Conservation (phyloP, 2,329 filamentous ascomycete species). For the Penicillium freii region DNA sequence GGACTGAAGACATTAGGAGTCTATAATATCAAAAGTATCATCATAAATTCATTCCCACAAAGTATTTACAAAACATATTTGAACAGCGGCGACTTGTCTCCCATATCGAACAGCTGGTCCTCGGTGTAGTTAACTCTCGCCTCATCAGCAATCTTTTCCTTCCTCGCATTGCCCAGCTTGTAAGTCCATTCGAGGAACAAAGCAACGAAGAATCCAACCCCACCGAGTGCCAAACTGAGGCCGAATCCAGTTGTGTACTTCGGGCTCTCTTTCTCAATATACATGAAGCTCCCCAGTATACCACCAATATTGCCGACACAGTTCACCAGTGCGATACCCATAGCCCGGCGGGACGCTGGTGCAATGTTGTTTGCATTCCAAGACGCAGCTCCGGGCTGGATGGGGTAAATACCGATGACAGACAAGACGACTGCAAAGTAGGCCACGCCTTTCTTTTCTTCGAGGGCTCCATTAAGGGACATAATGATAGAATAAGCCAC, state of each 20-base stretch:
- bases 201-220: conserved; percentile 16
- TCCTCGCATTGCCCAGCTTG: conserved; percentile 18
- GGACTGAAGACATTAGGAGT: neutral
- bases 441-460: conserved; percentile 19
- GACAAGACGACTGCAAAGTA: conserved; percentile 28
- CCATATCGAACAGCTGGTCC: conserved; percentile 41
- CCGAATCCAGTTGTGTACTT: conserved; percentile 26
- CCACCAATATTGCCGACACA: conserved; percentile 26
- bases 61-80: conserved; percentile 29
- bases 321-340: conserved; percentile 23
- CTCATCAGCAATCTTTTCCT: conserved; percentile 12
- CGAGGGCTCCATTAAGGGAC: conserved; percentile 21
- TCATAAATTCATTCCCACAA: neutral
- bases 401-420: conserved; percentile 27
- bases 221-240: conserved; percentile 19
- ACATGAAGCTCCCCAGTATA: conserved; percentile 29
- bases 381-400: conserved; percentile 24
- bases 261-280: conserved; percentile 21
- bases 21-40: neutral
- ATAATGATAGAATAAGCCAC: conserved; percentile 24
- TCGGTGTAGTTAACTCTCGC: conserved; percentile 32
- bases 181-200: conserved; percentile 25
- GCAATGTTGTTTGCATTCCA: conserved; percentile 31
- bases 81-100: conserved; percentile 45
- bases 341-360: conserved; percentile 21